phyloP scores from a whole-genome alignment of 768 basidiomycete genomes.

The Myochromella boudieri region DNA sequence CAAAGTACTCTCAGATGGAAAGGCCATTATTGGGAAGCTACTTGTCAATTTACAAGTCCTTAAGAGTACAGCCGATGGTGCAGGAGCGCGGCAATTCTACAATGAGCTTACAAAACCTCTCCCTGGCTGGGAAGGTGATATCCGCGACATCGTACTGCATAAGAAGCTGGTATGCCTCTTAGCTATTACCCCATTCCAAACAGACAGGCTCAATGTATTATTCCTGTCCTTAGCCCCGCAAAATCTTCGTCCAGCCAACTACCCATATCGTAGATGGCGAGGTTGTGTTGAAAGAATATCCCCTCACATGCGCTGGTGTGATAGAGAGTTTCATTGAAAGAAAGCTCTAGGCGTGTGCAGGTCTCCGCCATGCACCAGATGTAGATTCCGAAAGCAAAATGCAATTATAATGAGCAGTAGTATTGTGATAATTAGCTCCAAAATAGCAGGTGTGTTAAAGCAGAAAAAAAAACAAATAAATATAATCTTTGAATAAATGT shows the following conservation, averaged over 20 bases:
- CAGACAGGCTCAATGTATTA: background rate
- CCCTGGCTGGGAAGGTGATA: constrained; percentile 69
- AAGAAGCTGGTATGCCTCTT: constrained; percentile 67
- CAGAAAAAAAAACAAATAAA: constrained; percentile 13
- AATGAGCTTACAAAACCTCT: constrained; percentile 75
- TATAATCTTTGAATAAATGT: constrained; percentile 13
- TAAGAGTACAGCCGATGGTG: constrained; percentile 82
- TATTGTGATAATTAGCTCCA: constrained; percentile 13
- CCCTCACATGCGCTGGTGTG: constrained; percentile 66
- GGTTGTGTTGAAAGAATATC: constrained; percentile 78
- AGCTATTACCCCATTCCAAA: background rate
- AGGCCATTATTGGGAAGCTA: constrained; percentile 67
- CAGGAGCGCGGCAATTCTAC: constrained; percentile 79
- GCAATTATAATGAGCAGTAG: constrained; percentile 8
- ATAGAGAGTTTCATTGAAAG: constrained; percentile 85
- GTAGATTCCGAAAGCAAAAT: constrained; percentile 13
- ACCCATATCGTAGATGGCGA: constrained; percentile 66
- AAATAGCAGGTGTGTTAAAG: constrained; percentile 7
- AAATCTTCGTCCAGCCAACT: constrained; percentile 84
- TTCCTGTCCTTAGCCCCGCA: constrained; percentile 66
- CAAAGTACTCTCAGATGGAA: constrained; percentile 64
- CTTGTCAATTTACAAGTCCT: constrained; percentile 80
- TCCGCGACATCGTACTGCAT: constrained; percentile 72
- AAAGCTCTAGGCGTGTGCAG: constrained; percentile 37
- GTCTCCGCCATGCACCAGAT: no score